Conservation (phyloP, 768 basidiomycete genomes). For the Kwoniella heveanensis region DNA sequence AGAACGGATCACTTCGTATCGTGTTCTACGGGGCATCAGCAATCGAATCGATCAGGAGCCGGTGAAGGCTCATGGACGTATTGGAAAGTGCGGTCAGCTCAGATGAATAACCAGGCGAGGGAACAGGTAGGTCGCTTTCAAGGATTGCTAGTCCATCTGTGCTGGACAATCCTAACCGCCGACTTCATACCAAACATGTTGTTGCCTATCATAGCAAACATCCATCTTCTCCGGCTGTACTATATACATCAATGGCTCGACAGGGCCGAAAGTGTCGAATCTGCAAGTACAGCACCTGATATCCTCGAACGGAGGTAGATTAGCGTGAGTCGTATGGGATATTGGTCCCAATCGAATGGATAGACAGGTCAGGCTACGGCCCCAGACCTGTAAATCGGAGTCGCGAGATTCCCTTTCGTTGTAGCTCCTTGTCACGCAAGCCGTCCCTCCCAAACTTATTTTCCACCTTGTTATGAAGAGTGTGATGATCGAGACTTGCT, state of each 20-base stretch:
- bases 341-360: too few relatives aligned
- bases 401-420: too few relatives aligned
- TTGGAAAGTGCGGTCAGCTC: slow-evolving; percentile 47
- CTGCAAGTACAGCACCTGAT: slow-evolving; percentile 48
- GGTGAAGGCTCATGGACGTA: slow-evolving; percentile 43
- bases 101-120: slow-evolving; percentile 46
- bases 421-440: too few relatives aligned
- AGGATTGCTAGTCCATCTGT: too few relatives aligned
- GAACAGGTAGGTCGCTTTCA: slow-evolving; percentile 39
- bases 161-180: too few relatives aligned
- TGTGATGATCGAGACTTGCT: too few relatives aligned
- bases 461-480: too few relatives aligned
- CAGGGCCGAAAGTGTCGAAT: slow-evolving; percentile 47
- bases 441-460: too few relatives aligned
- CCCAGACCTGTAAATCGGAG: too few relatives aligned
- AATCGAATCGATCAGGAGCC: slow-evolving; percentile 47
- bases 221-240: slow-evolving; percentile 38
- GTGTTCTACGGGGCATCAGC: slow-evolving; percentile 48
- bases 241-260: slow-evolving; percentile 50
- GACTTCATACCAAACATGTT: too few relatives aligned
- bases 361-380: too few relatives aligned
- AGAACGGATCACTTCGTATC: slow-evolving; percentile 52
- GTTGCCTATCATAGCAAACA: slow-evolving; percentile 28
- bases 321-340: slow-evolving; percentile 45
- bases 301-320: slow-evolving; percentile 43